These are phyloP conservation scores for Pseudofabraea citricarpa DNA, from an alignment of 2,329 filamentous ascomycete genomes.

Conservation along the genomic window DNA sequence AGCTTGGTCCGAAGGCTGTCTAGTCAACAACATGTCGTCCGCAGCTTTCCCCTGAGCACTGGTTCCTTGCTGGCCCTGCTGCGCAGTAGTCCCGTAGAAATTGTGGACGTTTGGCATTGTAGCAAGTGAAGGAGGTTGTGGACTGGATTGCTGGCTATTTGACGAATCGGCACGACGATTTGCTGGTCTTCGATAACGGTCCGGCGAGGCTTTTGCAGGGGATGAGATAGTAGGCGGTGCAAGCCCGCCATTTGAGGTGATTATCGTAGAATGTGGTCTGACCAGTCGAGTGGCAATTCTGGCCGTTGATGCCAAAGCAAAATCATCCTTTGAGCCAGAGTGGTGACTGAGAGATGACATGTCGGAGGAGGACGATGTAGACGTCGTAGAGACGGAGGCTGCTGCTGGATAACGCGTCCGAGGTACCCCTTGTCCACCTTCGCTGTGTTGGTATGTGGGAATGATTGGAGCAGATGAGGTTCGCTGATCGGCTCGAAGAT, in stretches of 20 bases:
- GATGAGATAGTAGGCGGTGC: slow-evolving; percentile 38
- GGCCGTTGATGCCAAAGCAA: slow-evolving; percentile 35
- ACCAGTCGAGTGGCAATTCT: slow-evolving; percentile 16
- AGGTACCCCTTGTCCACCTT: slow-evolving; percentile 27
- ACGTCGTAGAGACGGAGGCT: slow-evolving; percentile 43
- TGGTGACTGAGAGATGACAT: slow-evolving; percentile 34
- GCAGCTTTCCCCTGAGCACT: slow-evolving; percentile 13
- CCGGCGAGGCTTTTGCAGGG: slow-evolving; percentile 64
- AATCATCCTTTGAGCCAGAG: slow-evolving; percentile 48
- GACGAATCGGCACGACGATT: slow-evolving; percentile 42
- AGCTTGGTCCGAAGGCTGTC: slow-evolving; percentile 52
- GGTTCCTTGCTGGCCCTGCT: slow-evolving; percentile 23
- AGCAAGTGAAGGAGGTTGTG: slow-evolving; percentile 43
- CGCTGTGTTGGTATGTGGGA: slow-evolving; percentile 32
- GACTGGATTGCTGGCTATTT: slow-evolving; percentile 27
- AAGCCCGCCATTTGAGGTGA: slow-evolving; percentile 46
- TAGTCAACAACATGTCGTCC: slow-evolving; percentile 46
- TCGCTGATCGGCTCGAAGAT: slow-evolving; percentile 51
- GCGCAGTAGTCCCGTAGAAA: slow-evolving; percentile 43
- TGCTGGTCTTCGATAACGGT: slow-evolving; percentile 72
- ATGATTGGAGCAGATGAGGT: slow-evolving; percentile 46
- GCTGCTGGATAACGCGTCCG: slow-evolving; percentile 41
- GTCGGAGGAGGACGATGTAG: slow-evolving; percentile 28
- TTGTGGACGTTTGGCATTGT: slow-evolving; percentile 51
- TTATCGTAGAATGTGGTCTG: slow-evolving; percentile 33